phyloP scores from a whole-genome alignment of 1,139 yeast genomes.

The Pichia sp. region DNA sequence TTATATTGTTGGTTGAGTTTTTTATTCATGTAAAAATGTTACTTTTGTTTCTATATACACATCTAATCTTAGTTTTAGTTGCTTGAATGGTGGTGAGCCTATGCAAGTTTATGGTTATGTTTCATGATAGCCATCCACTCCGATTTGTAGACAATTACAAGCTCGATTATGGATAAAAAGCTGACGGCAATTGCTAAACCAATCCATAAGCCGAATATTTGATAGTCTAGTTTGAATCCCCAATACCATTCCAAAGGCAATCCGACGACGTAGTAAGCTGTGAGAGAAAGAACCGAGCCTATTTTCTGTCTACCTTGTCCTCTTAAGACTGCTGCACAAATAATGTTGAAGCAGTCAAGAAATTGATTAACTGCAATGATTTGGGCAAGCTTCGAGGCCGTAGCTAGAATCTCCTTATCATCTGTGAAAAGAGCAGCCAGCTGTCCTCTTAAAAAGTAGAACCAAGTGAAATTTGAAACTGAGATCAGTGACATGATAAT shows the following conservation, averaged over 20 bases:
- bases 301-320: conserved; percentile 85
- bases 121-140: conserved; percentile 51
- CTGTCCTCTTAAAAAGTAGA: conserved; percentile 48
- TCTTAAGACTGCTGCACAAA: conserved; percentile 76
- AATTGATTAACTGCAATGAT: conserved; percentile 69
- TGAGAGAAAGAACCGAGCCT: conserved; percentile 72
- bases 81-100: background rate
- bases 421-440: conserved; percentile 65
- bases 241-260: conserved; percentile 66
- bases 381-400: conserved; percentile 52
- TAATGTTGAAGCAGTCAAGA: conserved; percentile 76
- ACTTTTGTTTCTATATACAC: background rate
- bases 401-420: conserved; percentile 56
- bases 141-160: conserved; percentile 44
- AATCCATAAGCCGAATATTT: conserved; percentile 75
- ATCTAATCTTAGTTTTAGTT: background rate
- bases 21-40: background rate
- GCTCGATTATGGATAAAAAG: conserved; percentile 60
- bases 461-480: conserved; percentile 45
- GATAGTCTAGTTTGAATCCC: conserved; percentile 50
- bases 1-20: background rate
- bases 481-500: conserved; percentile 38
- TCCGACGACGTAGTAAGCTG: conserved; percentile 65
- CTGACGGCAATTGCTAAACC: conserved; percentile 77
- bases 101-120: conserved; percentile 21